Evolutionary conservation across 352 stramenopile species (phyloP).

Genomic region (Phytophthora pistaciae): DNA sequence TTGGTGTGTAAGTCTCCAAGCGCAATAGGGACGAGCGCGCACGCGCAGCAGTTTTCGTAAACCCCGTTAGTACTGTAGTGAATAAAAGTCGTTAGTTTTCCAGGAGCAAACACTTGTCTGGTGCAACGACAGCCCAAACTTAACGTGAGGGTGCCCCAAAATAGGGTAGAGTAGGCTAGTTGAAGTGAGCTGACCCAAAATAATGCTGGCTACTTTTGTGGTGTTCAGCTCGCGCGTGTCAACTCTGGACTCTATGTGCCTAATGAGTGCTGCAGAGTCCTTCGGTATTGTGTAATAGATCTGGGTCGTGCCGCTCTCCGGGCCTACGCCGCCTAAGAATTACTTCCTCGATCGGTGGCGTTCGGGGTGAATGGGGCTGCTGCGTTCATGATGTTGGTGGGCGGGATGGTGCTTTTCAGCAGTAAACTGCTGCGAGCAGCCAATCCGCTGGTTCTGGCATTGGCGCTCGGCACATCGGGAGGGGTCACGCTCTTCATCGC

Average conservation of each 20-base stretch:
- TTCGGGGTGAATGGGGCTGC: slow-evolving; percentile 52
- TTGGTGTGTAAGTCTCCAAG: slow-evolving; percentile 44
- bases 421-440: slow-evolving; percentile 55
- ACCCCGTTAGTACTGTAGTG: slow-evolving; percentile 11
- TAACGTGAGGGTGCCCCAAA: not conserved
- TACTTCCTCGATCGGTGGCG: not conserved
- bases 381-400: slow-evolving; percentile 58
- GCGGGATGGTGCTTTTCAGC: slow-evolving; percentile 63
- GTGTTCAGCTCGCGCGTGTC: slow-evolving; percentile 16
- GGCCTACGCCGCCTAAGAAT: slow-evolving; percentile 1
- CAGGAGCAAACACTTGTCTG: not conserved
- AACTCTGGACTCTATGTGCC: slow-evolving; percentile 11
- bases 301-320: slow-evolving; percentile 5
- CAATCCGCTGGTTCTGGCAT: slow-evolving; percentile 54
- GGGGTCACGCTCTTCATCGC: slow-evolving; percentile 80
- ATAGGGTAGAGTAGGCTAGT: not conserved
- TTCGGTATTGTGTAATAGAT: not conserved
- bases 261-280: slow-evolving; percentile 1
- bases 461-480: slow-evolving; percentile 57
- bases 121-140: not conserved
- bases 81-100: slow-evolving; percentile 19
- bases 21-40: not conserved
- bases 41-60: slow-evolving; percentile 19
- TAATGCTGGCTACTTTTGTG: slow-evolving; percentile 1
- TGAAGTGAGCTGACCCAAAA: not conserved